Base-by-base conservation (phyloP, 2,329 filamentous ascomycete genomes). In the Aphanoascus verrucosus region DNA sequence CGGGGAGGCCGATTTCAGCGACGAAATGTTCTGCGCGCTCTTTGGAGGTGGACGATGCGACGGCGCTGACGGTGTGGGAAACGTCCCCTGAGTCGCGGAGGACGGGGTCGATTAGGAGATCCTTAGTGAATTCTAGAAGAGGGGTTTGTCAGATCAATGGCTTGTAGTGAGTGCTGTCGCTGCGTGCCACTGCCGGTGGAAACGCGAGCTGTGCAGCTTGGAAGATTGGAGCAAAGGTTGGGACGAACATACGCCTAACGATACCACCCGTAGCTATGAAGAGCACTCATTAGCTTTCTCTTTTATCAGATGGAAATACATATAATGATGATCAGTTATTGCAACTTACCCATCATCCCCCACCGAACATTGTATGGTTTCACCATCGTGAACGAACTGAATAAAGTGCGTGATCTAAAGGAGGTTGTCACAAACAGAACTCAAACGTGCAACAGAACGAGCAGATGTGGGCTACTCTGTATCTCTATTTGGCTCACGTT, bases 11-110 rank as follows among this genome's bases (percentile, higher is more conserved):
- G 37, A 85, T 79, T 57, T 83, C 80, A 57, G 80, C 74, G 65
- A 94, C 77, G 72, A 94, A 94, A 48, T 81, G 73, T 56, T 79
- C 75, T 0, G 88, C 88, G 50, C 83, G 81, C 43, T 80, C 75
- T 58, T 78, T 75, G 45, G 85, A 88, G 40, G 79, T 82, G 3
- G 88, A 93, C 1, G 88, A 93, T 19, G 88, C 85, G 5, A 86
- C 88, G 19, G 88, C 89, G 17, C 84, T 80, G 46, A 94, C 78
- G 61, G 82, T 80, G 72, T 95, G 89, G 53, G 79, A 78, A 58
- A 94, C 76, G 61, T 94, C 86, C 55, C 74, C 72, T 51, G 86
- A 85, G 49, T 78, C 79, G 60, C 89, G 85, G 46, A 76, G 74
- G 40, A 77, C 73, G 14, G 89, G 85, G 68, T 91, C 82, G 56